phyloP scores from a whole-genome alignment of 2,329 filamentous ascomycete genomes.

The Paecilomyces niveus region DNA sequence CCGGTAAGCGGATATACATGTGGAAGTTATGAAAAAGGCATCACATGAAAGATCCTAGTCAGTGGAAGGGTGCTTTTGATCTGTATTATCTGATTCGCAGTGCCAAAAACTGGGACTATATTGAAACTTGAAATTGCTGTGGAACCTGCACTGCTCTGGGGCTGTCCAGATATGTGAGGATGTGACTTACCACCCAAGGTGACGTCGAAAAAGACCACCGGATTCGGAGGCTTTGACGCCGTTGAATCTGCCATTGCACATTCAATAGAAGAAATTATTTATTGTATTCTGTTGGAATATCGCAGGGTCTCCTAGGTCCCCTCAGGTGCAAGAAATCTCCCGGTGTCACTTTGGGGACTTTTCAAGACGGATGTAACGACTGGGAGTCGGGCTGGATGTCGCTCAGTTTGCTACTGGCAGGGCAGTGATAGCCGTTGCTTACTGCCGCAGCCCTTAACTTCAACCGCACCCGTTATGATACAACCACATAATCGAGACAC shows the following conservation, averaged over 20 bases:
- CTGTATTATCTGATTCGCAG: not conserved
- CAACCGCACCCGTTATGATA: not conserved
- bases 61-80: not conserved
- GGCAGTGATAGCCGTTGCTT: not conserved
- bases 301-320: not conserved
- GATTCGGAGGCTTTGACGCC: constrained; percentile 21
- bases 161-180: not conserved
- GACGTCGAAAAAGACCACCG: constrained; percentile 45
- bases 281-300: not conserved
- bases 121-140: not conserved
- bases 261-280: no score
- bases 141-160: not conserved
- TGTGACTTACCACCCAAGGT: constrained; percentile 39
- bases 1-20: not conserved
- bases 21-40: not conserved
- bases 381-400: not conserved
- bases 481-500: not conserved
- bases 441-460: not conserved
- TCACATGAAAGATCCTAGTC: not conserved
- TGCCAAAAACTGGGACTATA: not conserved
- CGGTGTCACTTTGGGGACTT: not conserved
- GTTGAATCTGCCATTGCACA: constrained; percentile 4
- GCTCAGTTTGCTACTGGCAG: not conserved
- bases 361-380: not conserved
- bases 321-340: not conserved